A percentile compares a stretch with the other conserved stretches of the same genome.
Conservation (phyloP, 2,329 filamentous ascomycete genomes). For the Byssothecium circinans region DNA sequence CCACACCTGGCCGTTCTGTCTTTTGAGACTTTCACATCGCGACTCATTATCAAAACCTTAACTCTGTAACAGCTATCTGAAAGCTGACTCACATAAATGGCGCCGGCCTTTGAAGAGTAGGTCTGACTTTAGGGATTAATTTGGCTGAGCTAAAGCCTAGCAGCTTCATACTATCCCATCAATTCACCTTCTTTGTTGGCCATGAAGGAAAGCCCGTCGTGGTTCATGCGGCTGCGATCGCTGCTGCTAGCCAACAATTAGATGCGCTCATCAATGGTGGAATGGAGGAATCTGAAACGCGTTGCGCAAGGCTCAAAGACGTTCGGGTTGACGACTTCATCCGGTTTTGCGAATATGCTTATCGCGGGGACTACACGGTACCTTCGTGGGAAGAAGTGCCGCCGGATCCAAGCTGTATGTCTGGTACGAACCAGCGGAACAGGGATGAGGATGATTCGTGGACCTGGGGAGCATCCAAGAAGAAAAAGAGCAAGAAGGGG, state of each 20-base stretch:
- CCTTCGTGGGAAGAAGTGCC: slow-evolving; percentile 13
- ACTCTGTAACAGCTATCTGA: too few species aligned
- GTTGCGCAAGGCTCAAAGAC: slow-evolving; percentile 18
- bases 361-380: slow-evolving; percentile 25
- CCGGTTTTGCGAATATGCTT: slow-evolving; percentile 31
- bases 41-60: too few species aligned
- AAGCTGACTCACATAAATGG: too few species aligned
- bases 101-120: too few species aligned
- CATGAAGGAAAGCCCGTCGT: slow-evolving; percentile 18
- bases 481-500: too few species aligned
- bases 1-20: too few species aligned
- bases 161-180: slow-evolving; percentile 23
- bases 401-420: slow-evolving; percentile 1
- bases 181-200: slow-evolving; percentile 28
- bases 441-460: too few species aligned
- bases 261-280: slow-evolving; percentile 22
- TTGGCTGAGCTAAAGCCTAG: slow-evolving; percentile 12
- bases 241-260: slow-evolving; percentile 19
- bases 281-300: slow-evolving; percentile 21
- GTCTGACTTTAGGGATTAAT: too few species aligned
- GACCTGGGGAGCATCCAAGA: too few species aligned
- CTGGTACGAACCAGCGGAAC: too few species aligned
- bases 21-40: too few species aligned
- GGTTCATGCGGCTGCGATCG: slow-evolving; percentile 25
- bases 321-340: slow-evolving; percentile 26